Conservation (phyloP, 192 early-diverging fungal genomes). For the Umbelopsis isabellina region DNA sequence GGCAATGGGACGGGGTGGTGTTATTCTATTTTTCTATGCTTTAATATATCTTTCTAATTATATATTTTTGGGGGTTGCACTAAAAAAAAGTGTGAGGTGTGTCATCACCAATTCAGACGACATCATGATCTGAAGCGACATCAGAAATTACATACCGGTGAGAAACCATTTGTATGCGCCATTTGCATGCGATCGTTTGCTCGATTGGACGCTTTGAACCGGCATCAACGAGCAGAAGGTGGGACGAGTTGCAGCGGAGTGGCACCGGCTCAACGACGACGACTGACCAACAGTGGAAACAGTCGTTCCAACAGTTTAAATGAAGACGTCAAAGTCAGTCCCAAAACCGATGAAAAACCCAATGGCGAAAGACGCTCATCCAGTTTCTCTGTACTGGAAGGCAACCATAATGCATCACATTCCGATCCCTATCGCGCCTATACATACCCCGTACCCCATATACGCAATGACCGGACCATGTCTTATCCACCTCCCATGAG, state of each 20-base stretch:
- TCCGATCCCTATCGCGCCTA: conserved; percentile 11
- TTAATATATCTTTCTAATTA: not conserved
- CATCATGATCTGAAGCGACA: conserved; percentile 93
- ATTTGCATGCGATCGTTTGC: conserved; percentile 83
- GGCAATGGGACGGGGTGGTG: not conserved
- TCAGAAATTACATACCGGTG: conserved; percentile 78
- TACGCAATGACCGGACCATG: conserved; percentile 1
- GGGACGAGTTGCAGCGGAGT: conserved; percentile 37
- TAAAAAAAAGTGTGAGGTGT: conserved; percentile 35
- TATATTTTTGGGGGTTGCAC: not conserved
- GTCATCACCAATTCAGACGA: conserved; percentile 48
- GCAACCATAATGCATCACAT: not conserved
- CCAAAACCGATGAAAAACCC: not conserved
- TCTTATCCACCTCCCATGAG: not conserved
- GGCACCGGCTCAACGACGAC: conserved; percentile 13
- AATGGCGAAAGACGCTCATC: conserved; percentile 21
- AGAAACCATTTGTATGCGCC: conserved; percentile 72
- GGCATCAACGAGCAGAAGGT: conserved; percentile 63
- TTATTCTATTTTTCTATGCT: conserved; percentile 4
- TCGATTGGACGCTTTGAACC: conserved; percentile 77
- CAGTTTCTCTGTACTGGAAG: conserved; percentile 10
- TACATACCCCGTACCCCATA: conserved; percentile 13
- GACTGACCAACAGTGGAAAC: conserved; percentile 10
- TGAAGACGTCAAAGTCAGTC: conserved; percentile 1
- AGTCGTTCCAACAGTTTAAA: conserved; percentile 5